Evolutionary conservation across 1,284 basidiomycete species (phyloP), one percentile per base, ranked within the genome.

Genomic region (Earliella scabrosa): DNA sequence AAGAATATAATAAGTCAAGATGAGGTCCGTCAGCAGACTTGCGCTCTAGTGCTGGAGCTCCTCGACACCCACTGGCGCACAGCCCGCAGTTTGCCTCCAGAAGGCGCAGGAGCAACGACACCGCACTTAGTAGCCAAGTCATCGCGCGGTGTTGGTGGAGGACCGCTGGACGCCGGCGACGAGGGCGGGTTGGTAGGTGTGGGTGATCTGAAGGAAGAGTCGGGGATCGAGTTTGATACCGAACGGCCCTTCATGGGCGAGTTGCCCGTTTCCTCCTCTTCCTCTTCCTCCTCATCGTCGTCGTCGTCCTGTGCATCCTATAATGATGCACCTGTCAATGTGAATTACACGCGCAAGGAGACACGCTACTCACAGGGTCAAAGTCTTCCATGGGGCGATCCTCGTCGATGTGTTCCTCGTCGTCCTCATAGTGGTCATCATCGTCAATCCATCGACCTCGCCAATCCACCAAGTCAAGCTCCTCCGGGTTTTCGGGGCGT

Each of bases 381-480:
- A 92, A 92, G 66, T 91, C 88, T 68, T 91, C 90, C 88, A 91
- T 90, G 50, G 82, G 86, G 58, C 86, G 78, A 66, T 90, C 88
- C 59, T 77, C 82, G 51, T 83, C 85, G 1, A 83, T 82, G n/a
- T 83, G 83, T 21, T 82, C 82, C 3, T 85, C 85, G 31, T 87
- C 86, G 13, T 83, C 79, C 16, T 81, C 80, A 35, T 69, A 70
- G 20, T 85, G 84, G 47, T 89, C 87, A 53, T 89, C 86, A 50
- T 88, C 90, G 48, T 89, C 86, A 63, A 93, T 86, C 92, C 92
- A 96, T 50, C 90, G 77, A 10, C 94, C 93, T 60, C 88, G 81
- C 85, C 86, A 91, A 73, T 97, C 95, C 20, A 96, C 93, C 65
- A 82, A 76, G 63, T 97, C 92, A 63, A 98, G 75, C 68, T 97